Conservation (phyloP, 371 early-diverging fungal species). For the Circinella minor region DNA sequence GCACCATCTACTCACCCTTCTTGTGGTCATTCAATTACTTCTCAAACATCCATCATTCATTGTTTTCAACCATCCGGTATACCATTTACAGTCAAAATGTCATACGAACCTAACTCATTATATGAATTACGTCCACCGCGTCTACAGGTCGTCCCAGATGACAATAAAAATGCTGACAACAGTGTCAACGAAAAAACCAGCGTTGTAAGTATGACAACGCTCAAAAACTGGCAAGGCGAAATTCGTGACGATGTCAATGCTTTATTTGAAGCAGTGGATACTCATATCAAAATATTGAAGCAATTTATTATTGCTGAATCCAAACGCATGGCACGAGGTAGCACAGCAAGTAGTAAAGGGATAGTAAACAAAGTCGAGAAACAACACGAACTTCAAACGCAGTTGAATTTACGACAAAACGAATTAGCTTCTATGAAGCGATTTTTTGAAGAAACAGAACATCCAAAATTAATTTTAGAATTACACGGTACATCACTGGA, state of each 20-base stretch:
- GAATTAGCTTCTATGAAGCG: constrained; percentile 24
- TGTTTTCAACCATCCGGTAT: constrained; percentile 46
- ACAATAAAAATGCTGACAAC: not conserved
- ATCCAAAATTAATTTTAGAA: constrained; percentile 17
- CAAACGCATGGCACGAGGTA: constrained; percentile 11
- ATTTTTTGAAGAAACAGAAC: constrained; percentile 28
- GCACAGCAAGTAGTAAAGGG: not conserved
- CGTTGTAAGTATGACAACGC: constrained; percentile 14
- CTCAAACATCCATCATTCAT: constrained; percentile 36
- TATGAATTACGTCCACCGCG: constrained; percentile 68
- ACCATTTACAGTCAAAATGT: constrained; percentile 47
- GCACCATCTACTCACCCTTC: constrained; percentile 26
- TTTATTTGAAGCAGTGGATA: constrained; percentile 27
- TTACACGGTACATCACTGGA: constrained; percentile 25
- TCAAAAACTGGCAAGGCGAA: constrained; percentile 18
- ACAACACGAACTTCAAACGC: constrained; percentile 9
- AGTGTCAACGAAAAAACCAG: constrained; percentile 6
- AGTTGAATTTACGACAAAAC: constrained; percentile 1
- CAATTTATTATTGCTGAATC: constrained; percentile 22
- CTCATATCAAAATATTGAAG: constrained; percentile 30
- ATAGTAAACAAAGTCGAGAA: not conserved
- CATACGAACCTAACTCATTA: constrained; percentile 50
- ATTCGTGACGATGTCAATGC: constrained; percentile 30
- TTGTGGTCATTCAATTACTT: constrained; percentile 36
- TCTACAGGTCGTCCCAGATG: constrained; percentile 45